Evolutionary conservation across 305 asterid genomes (phyloP).

Genomic region (Rubia peregrina): DNA sequence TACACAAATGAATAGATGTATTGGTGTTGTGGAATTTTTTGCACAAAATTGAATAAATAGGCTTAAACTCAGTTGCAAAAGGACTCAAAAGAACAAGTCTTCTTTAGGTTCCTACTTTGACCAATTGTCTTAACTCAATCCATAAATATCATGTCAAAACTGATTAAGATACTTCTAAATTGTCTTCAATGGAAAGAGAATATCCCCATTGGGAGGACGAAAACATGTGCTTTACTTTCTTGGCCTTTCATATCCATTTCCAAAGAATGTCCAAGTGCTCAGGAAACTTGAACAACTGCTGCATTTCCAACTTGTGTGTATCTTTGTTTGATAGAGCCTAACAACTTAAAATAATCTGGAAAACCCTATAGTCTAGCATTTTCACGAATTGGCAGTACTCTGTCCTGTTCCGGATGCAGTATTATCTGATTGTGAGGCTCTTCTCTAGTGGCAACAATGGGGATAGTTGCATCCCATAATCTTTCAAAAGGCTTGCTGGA

Average conservation of each 20-base stretch:
- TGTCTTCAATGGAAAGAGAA: constrained; percentile 22
- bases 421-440: constrained; percentile 39
- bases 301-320: constrained; percentile 9
- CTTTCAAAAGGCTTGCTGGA: constrained; percentile 61
- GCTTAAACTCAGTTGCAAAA: no score
- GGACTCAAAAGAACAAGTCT: no score
- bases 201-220: constrained; percentile 43
- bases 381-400: constrained; percentile 78
- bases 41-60: no score
- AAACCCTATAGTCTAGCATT: constrained; percentile 88
- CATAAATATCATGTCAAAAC: no score
- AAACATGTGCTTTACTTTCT: background rate
- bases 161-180: background rate
- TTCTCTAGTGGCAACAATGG: constrained; percentile 63
- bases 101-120: no score
- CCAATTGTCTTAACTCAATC: no score
- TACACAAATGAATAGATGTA: no score
- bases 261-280: no score
- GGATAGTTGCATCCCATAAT: constrained; percentile 75
- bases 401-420: constrained; percentile 54
- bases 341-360: constrained; percentile 63
- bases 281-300: no score
- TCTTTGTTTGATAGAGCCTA: constrained; percentile 69
- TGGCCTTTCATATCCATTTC: no score
- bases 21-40: no score